A percentile compares a stretch with the other conserved stretches of the same genome.
Evolutionary conservation across 202 grass and related monocot species (phyloP).

Genomic region (Schoenoplectus triqueter): DNA sequence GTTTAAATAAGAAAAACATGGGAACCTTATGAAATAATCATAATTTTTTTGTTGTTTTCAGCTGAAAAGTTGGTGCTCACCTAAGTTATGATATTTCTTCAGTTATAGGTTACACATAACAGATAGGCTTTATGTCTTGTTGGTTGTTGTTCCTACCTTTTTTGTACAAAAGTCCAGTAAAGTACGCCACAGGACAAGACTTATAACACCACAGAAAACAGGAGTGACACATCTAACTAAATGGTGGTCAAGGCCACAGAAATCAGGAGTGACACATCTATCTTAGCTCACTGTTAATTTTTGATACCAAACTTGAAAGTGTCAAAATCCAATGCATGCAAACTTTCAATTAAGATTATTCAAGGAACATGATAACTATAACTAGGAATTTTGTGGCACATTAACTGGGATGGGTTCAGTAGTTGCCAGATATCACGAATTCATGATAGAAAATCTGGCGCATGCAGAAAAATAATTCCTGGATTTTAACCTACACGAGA

Average conservation of each 20-base stretch:
- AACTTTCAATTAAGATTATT: neutral
- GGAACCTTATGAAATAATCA: neutral
- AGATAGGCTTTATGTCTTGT: neutral
- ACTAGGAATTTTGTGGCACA: neutral
- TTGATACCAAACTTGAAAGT: neutral
- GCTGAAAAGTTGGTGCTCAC: neutral
- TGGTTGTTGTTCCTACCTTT: no score
- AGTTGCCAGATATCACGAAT: neutral
- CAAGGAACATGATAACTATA: neutral
- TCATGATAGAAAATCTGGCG: no score
- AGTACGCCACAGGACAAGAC: neutral
- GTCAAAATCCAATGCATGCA: neutral
- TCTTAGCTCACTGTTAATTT: neutral
- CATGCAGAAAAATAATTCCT: no score
- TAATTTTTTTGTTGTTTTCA: neutral
- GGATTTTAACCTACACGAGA: no score
- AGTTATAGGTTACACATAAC: neutral
- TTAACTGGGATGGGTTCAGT: neutral
- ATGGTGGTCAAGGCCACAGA: neutral
- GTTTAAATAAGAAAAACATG: neutral
- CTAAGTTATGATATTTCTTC: neutral
- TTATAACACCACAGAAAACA: constrained; percentile 5
- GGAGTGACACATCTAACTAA: neutral
- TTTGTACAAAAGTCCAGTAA: neutral
- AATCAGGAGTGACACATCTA: neutral